Base-by-base conservation (phyloP, 495 filamentous ascomycete genomes). In the Tetracladium setigerum region DNA sequence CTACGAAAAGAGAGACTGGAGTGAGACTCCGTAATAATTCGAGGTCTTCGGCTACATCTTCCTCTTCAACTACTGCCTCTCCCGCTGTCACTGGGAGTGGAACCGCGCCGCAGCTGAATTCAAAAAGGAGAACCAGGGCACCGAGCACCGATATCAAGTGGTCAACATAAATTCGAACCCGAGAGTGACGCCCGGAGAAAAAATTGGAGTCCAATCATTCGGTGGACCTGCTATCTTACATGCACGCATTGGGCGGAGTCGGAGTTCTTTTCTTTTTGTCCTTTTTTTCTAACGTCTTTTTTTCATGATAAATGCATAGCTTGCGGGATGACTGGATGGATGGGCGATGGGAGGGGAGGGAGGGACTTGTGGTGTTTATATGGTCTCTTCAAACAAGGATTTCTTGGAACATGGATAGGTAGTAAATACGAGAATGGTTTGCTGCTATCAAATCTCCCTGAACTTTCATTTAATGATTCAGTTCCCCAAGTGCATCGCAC, bases 141-240 rank as follows among this genome's bases (percentile, higher is more conserved):
- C 46, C 57, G 10, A 59, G 57, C 41, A 53, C 49, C 7, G 57
- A 59, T 32, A 53, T 59, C 13, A 59, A 56, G 39, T 59, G 57
- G 57, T 51, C 55, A n/a, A 41, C 52, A 41, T 38, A 7, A 16
- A 42, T 22, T 18, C 36, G 17, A 39, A 38, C 33, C 38, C 38
- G 37, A 52, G 17, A 19, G 5, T 12, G 2, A 31, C 9, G 30
- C 13, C 6, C 11, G 40, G 17, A 12, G 14, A 30, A 30, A 1
- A 43, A 48, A 48, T 2, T 36, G n/a, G 46, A 27, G 22, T 27
- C 22, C 7, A 27, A 27, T 3, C 22, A 27, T 3, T 3, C 7
- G 22, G 22, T 27, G 3, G 22, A 3, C 7, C 7, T 27, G 22
- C 22, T 7, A 27, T 27, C 7, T 27, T 27, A 27, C 22, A 3